phyloP scores from a whole-genome alignment of 2,329 filamentous ascomycete genomes.

The Fusarium chlamydosporum region DNA sequence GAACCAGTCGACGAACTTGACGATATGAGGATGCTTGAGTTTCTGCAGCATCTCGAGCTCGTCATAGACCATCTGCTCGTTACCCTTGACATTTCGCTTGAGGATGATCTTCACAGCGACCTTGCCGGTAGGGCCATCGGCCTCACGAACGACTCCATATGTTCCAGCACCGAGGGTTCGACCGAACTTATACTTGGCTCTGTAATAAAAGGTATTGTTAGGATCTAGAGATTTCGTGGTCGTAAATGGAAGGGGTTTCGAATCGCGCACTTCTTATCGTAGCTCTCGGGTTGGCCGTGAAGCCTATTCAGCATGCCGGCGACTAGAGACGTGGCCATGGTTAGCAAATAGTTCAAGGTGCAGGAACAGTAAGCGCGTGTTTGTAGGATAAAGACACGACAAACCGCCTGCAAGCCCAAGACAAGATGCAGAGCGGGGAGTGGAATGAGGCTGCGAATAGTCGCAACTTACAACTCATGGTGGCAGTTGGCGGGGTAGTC shows the following conservation, averaged over 20 bases:
- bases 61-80: conserved; percentile 98
- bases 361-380: conserved; percentile 2
- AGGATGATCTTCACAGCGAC: conserved; percentile 99
- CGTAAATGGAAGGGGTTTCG: conserved; percentile 46
- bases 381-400: conserved; percentile 2
- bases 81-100: conserved; percentile 99
- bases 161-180: conserved; percentile 95
- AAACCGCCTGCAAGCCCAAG: neutral
- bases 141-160: conserved; percentile 98
- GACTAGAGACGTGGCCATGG: conserved; percentile 66
- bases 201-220: conserved; percentile 56
- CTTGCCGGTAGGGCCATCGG: conserved; percentile 84
- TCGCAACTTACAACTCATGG: conserved; percentile 55
- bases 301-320: conserved; percentile 94
- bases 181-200: conserved; percentile 90
- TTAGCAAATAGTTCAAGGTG: conserved; percentile 42
- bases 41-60: conserved; percentile 94
- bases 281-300: conserved; percentile 96
- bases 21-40: conserved; percentile 94
- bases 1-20: conserved; percentile 98
- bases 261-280: conserved; percentile 88
- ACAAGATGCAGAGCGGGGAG: conserved; percentile 39
- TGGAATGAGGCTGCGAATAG: conserved; percentile 47
- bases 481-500: conserved; percentile 50
- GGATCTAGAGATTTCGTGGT: conserved; percentile 44